A percentile compares a stretch with the other conserved stretches of the same genome.
Evolutionary conservation across 2,329 filamentous ascomycete species (phyloP).

Genomic region (Alternaria brassicicola): DNA sequence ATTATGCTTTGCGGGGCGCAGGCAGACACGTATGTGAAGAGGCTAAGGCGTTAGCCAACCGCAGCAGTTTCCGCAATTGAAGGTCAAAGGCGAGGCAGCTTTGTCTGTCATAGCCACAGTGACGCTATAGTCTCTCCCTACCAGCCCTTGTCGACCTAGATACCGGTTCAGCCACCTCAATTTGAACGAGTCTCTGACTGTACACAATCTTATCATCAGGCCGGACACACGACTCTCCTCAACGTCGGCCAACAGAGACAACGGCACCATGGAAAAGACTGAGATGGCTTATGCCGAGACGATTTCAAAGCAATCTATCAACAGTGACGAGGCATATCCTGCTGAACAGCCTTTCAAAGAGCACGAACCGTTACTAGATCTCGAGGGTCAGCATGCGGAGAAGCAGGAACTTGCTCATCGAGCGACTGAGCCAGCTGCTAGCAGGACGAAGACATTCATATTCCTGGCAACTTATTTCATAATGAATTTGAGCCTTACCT

Average conservation of each 20-base stretch:
- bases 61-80: not conserved
- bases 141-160: not conserved
- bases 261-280: not conserved
- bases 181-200: not conserved
- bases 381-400: not conserved
- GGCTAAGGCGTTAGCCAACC: not conserved
- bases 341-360: not conserved
- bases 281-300: not conserved
- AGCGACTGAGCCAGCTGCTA: not conserved
- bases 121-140: not conserved
- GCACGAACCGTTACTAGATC: not conserved
- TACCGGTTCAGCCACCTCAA: not conserved
- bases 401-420: not conserved
- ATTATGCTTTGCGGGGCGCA: not conserved
- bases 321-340: not conserved
- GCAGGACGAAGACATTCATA: not conserved
- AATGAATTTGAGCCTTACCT: constrained; percentile 3
- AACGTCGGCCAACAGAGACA: not conserved
- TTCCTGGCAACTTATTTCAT: constrained; percentile 2
- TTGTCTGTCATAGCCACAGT: not conserved
- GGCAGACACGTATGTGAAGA: not conserved
- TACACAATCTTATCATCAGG: not conserved
- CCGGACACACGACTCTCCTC: not conserved
- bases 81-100: not conserved
- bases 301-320: not conserved